Conservation (phyloP, 257 asterid genomes). For the Nicotiana paniculata region DNA sequence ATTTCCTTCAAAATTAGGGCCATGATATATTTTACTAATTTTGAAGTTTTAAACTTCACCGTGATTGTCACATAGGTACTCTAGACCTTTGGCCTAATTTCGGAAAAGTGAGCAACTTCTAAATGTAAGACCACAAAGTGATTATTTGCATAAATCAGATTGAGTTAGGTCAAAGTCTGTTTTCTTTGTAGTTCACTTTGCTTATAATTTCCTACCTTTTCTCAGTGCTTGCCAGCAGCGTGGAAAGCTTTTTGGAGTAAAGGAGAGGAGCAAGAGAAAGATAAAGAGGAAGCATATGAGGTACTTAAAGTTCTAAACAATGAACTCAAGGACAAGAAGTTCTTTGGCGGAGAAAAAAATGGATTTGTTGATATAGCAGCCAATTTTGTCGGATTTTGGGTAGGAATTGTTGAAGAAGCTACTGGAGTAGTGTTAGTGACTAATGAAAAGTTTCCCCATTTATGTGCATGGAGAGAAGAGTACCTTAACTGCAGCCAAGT, state of each 20-base stretch:
- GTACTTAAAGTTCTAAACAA: conserved; percentile 25
- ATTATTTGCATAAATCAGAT: too few species aligned
- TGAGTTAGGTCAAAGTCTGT: too few species aligned
- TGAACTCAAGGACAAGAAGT: conserved; percentile 36
- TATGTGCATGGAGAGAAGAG: conserved; percentile 29
- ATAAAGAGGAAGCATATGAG: conserved; percentile 36
- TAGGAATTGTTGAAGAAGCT: conserved; percentile 16
- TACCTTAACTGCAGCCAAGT: conserved; percentile 15
- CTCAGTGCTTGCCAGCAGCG: conserved; percentile 18
- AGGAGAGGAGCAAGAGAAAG: conserved; percentile 42
- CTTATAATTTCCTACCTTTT: too few species aligned
- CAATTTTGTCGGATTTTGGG: conserved; percentile 28
- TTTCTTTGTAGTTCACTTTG: too few species aligned
- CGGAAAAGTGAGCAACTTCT: too few species aligned
- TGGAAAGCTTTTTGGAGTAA: conserved; percentile 22
- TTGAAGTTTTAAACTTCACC: too few species aligned
- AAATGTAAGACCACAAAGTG: too few species aligned
- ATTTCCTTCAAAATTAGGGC: too few species aligned
- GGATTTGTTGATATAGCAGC: conserved; percentile 37
- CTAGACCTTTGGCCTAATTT: too few species aligned
- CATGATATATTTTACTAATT: too few species aligned
- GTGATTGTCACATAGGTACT: too few species aligned
- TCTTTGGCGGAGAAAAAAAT: conserved; percentile 46
- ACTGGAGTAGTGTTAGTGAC: conserved; percentile 28
- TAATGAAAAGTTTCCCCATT: conserved; percentile 27